phyloP scores from a whole-genome alignment of 2,329 filamentous ascomycete species.

The Magnaporthiopsis rhizophila region DNA sequence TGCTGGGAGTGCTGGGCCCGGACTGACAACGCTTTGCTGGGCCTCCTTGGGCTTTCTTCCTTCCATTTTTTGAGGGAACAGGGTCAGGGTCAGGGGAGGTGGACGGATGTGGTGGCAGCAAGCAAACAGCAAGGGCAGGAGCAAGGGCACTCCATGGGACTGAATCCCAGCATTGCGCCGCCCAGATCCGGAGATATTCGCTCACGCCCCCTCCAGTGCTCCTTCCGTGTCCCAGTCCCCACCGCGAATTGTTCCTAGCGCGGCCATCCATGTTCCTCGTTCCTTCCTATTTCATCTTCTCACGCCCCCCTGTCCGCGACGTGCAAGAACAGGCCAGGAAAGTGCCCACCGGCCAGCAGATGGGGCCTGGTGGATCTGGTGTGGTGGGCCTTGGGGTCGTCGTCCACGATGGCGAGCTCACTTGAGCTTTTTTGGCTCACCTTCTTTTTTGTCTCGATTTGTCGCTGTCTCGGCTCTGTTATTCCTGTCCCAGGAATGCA shows the following conservation, averaged over 20 bases:
- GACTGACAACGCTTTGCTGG: not conserved
- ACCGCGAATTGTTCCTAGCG: not conserved
- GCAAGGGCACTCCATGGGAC: not conserved
- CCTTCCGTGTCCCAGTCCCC: not conserved
- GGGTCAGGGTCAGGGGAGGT: not conserved
- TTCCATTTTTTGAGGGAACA: not conserved
- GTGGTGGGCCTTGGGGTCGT: not conserved
- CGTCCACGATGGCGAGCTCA: not conserved
- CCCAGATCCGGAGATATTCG: conserved; percentile 1
- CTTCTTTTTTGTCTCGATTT: not conserved
- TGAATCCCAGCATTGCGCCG: not conserved
- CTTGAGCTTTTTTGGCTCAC: not conserved
- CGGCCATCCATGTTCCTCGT: not conserved
- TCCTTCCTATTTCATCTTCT: not conserved
- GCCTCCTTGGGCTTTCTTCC: not conserved
- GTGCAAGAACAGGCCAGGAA: not conserved
- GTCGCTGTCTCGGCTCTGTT: not conserved
- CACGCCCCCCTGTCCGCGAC: conserved; percentile 1
- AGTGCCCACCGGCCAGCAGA: not conserved
- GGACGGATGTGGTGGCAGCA: not conserved
- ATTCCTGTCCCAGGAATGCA: not conserved
- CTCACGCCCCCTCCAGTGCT: not conserved
- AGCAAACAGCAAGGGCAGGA: not conserved
- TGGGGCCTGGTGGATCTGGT: not conserved
- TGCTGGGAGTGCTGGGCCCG: not conserved